Evolutionary conservation across 805 yeast species (phyloP).

Genomic region (Candida dajiaensis): DNA sequence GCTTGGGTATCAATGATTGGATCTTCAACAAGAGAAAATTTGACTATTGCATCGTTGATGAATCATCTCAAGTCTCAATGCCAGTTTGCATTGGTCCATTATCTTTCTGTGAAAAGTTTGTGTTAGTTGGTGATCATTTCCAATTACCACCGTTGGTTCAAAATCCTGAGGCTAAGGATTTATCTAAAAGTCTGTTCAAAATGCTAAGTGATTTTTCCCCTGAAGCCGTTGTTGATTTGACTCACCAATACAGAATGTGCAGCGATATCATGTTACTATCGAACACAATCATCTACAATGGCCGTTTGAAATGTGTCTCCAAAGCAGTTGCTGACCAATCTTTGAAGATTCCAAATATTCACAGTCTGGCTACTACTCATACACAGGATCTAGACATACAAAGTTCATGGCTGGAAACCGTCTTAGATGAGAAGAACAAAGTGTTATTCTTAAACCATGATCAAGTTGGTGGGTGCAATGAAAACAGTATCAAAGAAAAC

Average conservation of each 20-base stretch:
- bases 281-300: constrained; percentile 71
- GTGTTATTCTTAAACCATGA: constrained; percentile 86
- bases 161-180: constrained; percentile 57
- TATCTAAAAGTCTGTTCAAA: constrained; percentile 74
- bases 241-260: constrained; percentile 90
- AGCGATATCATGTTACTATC: constrained; percentile 80
- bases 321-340: constrained; percentile 52
- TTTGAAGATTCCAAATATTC: constrained; percentile 41
- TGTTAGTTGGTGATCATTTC: constrained; percentile 93
- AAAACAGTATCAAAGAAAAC: constrained; percentile 54
- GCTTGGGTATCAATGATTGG: constrained; percentile 67
- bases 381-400: neutral
- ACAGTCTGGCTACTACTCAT: constrained; percentile 5
- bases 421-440: constrained; percentile 47
- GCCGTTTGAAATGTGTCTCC: constrained; percentile 71
- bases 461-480: constrained; percentile 45
- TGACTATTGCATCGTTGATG: constrained; percentile 93
- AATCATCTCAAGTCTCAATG: constrained; percentile 91
- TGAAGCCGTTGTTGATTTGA: constrained; percentile 64
- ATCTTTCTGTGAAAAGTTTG: constrained; percentile 67
- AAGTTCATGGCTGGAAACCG: constrained; percentile 48
- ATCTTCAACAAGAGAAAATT: constrained; percentile 53
- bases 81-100: constrained; percentile 91
- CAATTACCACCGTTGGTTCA: constrained; percentile 88
- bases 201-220: constrained; percentile 70